Percentiles rank a stretch among this genome's conserved stretches.
These are phyloP conservation scores for Lachancea mirantina DNA, from an alignment of 805 yeast genomes.

Conservation along the genomic window DNA sequence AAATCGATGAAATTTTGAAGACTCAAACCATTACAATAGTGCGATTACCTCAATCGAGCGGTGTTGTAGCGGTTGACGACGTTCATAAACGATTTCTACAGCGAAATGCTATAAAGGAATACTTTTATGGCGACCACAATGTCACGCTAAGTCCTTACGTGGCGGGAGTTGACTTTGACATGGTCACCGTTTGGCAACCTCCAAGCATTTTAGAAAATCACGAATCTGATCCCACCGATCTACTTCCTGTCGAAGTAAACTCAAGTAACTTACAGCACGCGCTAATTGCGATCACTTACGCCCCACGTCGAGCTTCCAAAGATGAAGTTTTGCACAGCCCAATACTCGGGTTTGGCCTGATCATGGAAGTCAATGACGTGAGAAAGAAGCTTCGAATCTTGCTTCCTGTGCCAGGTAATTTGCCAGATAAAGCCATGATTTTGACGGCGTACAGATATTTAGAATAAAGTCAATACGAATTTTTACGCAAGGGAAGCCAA, in stretches of 20 bases:
- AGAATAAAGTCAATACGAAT: constrained; percentile 47
- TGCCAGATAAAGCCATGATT: constrained; percentile 69
- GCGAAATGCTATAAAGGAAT: constrained; percentile 72
- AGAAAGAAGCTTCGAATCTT: constrained; percentile 61
- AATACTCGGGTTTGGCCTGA: constrained; percentile 73
- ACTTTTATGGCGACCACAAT: constrained; percentile 73
- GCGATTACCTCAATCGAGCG: constrained; percentile 65
- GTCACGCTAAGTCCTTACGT: constrained; percentile 79
- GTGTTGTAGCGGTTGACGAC: constrained; percentile 70
- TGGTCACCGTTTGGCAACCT: constrained; percentile 58
- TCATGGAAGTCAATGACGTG: constrained; percentile 63
- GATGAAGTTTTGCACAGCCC: constrained; percentile 47
- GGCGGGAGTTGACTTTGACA: constrained; percentile 59
- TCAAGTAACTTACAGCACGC: constrained; percentile 63
- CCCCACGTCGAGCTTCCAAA: constrained; percentile 40
- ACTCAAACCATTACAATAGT: constrained; percentile 30
- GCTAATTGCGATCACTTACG: constrained; percentile 57
- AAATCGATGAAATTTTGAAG: constrained; percentile 17
- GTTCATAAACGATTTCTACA: constrained; percentile 62
- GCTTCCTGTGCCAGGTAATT: constrained; percentile 79
- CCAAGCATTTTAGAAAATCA: constrained; percentile 24
- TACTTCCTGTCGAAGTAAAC: constrained; percentile 38
- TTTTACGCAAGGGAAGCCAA: neutral
- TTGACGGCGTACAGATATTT: constrained; percentile 75
- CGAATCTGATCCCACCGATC: constrained; percentile 18